A percentile compares a stretch with the other conserved stretches of the same genome.
Conservation (phyloP, 306 rosid genomes). For the Cicer arietinum region DNA sequence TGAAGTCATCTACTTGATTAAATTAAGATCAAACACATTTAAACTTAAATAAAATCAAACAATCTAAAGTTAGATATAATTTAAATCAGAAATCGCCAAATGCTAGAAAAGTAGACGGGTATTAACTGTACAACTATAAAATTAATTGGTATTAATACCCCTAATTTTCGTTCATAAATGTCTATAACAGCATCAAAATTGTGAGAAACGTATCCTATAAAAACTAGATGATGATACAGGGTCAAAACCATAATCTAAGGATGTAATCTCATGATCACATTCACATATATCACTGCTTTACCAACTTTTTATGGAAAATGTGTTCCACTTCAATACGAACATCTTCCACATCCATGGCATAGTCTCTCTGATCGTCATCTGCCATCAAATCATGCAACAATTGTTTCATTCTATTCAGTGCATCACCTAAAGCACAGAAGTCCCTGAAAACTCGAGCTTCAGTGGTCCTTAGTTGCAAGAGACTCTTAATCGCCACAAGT, state of each 20-base stretch:
- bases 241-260: conserved; percentile 17
- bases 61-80: background rate
- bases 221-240: conserved; percentile 28
- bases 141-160: conserved; percentile 10
- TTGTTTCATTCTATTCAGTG: conserved; percentile 69
- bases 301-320: conserved; percentile 60
- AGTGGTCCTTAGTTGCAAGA: conserved; percentile 68
- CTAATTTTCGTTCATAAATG: background rate
- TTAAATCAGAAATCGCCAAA: conserved; percentile 32
- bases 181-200: conserved; percentile 35
- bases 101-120: background rate
- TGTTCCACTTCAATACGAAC: conserved; percentile 73
- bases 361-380: conserved; percentile 65
- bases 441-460: conserved; percentile 69
- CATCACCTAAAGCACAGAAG: conserved; percentile 70
- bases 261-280: conserved; percentile 28
- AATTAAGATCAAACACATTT: background rate
- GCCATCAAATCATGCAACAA: conserved; percentile 61
- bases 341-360: conserved; percentile 71
- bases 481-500: conserved; percentile 68
- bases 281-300: conserved; percentile 42
- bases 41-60: background rate
- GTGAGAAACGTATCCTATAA: conserved; percentile 27
- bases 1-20: no score
- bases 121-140: conserved; percentile 30